Conservation (phyloP, 2,329 filamentous ascomycete genomes). For the Arthrobotrys entomopaga region DNA sequence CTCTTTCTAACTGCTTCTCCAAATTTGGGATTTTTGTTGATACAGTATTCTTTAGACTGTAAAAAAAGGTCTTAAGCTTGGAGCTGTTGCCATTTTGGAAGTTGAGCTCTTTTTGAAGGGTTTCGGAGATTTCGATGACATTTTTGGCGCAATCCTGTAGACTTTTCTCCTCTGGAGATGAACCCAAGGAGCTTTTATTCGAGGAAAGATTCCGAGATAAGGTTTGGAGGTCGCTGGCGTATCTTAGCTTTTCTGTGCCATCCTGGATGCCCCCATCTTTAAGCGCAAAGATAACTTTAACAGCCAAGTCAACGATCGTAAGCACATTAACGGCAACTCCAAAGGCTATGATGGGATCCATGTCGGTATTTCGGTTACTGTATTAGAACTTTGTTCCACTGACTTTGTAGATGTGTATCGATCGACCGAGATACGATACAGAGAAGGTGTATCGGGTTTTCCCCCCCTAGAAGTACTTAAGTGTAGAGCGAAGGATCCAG, state of each 20-base stretch:
- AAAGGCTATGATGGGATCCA: slow-evolving; percentile 1
- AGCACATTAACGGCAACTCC: slow-evolving; percentile 3
- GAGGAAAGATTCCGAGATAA: neutral
- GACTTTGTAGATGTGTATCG: too few relatives aligned
- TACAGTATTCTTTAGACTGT: too few relatives aligned
- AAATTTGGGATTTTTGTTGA: too few relatives aligned
- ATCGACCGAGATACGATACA: too few relatives aligned
- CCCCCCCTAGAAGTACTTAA: too few relatives aligned
- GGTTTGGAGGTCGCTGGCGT: neutral
- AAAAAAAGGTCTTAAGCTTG: too few relatives aligned
- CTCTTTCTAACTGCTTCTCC: too few relatives aligned
- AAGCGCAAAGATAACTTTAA: neutral
- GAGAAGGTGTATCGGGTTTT: too few relatives aligned
- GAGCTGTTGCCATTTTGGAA: too few relatives aligned
- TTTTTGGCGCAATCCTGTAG: neutral
- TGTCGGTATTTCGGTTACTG: neutral
- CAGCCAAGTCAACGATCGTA: neutral
- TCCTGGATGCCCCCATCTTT: neutral
- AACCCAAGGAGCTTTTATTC: neutral
- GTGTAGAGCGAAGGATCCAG: too few relatives aligned
- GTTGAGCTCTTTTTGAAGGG: slow-evolving; percentile 2
- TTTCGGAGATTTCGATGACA: neutral
- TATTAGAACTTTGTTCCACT: too few relatives aligned
- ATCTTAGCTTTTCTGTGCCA: neutral
- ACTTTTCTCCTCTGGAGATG: neutral